phyloP scores from a whole-genome alignment of 2,329 filamentous ascomycete genomes.

The Tolypocladium paradoxum region DNA sequence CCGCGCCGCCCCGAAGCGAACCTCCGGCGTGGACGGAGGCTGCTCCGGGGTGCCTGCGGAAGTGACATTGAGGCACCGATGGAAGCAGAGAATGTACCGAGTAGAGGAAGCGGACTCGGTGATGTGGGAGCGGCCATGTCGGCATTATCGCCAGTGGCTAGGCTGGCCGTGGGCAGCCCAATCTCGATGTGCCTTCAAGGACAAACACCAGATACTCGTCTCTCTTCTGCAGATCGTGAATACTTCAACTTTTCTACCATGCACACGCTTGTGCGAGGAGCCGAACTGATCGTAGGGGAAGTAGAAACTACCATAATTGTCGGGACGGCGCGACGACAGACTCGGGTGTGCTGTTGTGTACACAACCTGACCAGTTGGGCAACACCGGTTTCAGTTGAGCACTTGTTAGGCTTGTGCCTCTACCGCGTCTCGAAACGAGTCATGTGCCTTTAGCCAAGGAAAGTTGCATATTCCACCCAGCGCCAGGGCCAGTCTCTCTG shows the following conservation, averaged over 20 bases:
- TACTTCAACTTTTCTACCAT: not conserved
- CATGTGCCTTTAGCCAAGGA: not conserved
- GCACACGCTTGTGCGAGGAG: no score
- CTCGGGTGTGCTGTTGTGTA: not conserved
- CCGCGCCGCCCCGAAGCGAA: not conserved
- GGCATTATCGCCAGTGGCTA: not conserved
- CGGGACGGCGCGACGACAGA: not conserved
- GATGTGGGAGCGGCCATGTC: not conserved
- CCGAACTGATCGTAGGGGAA: no score
- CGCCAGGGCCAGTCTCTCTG: rapidly evolving
- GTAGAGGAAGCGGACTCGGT: not conserved
- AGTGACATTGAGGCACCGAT: not conserved
- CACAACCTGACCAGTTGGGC: not conserved
- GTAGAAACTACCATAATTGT: no score
- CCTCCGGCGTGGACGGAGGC: not conserved
- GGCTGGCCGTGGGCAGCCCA: not conserved
- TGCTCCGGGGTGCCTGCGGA: not conserved
- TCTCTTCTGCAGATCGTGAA: not conserved
- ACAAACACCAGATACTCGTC: no score
- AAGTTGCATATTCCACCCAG: not conserved
- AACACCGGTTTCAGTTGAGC: no score
- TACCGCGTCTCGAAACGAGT: not conserved
- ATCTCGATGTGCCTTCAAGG: not conserved
- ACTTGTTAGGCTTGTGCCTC: not conserved
- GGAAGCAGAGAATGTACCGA: not conserved